These are phyloP conservation scores for Cryptococcus jaspeensis DNA, from an alignment of 1,284 basidiomycete species.

Conservation along the genomic window DNA sequence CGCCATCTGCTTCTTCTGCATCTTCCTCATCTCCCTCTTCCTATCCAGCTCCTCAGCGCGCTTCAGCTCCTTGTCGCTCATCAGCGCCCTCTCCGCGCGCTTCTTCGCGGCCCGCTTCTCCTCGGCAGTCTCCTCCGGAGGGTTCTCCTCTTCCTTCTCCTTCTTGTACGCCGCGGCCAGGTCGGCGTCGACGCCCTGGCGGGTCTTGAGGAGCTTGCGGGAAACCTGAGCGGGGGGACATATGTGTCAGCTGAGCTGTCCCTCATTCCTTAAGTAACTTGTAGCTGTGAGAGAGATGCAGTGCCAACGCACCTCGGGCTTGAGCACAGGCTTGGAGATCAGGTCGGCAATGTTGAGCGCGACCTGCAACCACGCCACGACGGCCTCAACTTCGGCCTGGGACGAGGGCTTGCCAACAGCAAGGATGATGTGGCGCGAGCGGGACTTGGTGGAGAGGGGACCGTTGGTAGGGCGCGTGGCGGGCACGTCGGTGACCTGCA, in stretches of 20 bases:
- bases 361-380: slow-evolving; percentile 63
- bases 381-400: slow-evolving; percentile 55
- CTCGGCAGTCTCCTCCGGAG: slow-evolving; percentile 55
- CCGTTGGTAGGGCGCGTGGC: slow-evolving; percentile 60
- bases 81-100: slow-evolving; percentile 67
- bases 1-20: slow-evolving; percentile 31
- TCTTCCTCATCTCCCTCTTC: slow-evolving; percentile 47
- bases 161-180: slow-evolving; percentile 46
- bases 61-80: slow-evolving; percentile 78
- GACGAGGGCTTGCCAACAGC: slow-evolving; percentile 62
- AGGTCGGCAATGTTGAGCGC: slow-evolving; percentile 72
- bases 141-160: slow-evolving; percentile 62
- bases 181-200: slow-evolving; percentile 64
- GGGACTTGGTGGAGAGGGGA: slow-evolving; percentile 56
- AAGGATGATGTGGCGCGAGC: slow-evolving; percentile 70
- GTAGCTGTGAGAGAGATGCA: background rate
- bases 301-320: slow-evolving; percentile 60
- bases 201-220: slow-evolving; percentile 66
- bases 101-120: slow-evolving; percentile 72
- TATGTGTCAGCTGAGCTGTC: slow-evolving; percentile 1
- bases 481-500: slow-evolving; percentile 77
- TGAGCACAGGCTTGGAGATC: slow-evolving; percentile 58
- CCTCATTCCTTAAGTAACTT: background rate
- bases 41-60: slow-evolving; percentile 57
- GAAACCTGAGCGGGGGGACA: slow-evolving; percentile 55